Percentiles rank a stretch among this genome's conserved stretches.
phyloP scores from a whole-genome alignment of 495 filamentous ascomycete genomes.

The Aspergillus hancockii region DNA sequence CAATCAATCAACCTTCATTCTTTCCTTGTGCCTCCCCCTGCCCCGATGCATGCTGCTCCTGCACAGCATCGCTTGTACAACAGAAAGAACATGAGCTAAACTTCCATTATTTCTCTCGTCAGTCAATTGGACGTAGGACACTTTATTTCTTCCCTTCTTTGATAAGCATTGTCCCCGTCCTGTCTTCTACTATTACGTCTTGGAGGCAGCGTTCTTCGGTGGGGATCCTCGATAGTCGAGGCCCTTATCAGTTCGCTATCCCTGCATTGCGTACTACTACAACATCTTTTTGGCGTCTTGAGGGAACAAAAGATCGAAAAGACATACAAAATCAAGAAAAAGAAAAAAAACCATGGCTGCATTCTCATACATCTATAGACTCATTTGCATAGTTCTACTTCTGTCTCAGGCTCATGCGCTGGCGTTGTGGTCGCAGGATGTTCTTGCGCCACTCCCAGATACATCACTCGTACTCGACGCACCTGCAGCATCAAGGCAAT shows the following conservation, averaged over 20 bases:
- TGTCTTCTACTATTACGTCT: not conserved
- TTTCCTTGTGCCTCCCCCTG: not conserved
- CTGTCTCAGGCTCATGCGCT: conserved; percentile 30
- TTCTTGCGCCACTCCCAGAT: conserved; percentile 18
- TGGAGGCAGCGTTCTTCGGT: not conserved
- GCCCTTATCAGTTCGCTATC: conserved; percentile 11
- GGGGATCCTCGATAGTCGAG: not conserved
- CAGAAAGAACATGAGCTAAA: conserved; percentile 6
- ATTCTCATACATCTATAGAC: conserved; percentile 17
- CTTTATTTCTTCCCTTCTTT: conserved; percentile 4
- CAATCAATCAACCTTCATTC: not conserved
- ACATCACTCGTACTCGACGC: conserved; percentile 17
- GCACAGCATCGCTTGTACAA: not conserved
- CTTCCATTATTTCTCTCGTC: conserved; percentile 2
- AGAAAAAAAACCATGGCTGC: conserved; percentile 12
- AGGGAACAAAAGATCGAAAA: not conserved
- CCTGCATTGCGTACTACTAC: conserved; percentile 1
- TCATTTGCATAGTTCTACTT: conserved; percentile 27
- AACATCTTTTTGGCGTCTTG: no score
- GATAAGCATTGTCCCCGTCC: not conserved
- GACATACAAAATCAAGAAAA: not conserved
- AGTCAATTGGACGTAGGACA: conserved; percentile 16
- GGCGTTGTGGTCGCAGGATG: conserved; percentile 31
- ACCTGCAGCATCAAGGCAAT: conserved; percentile 10
- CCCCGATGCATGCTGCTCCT: not conserved